Evolutionary conservation across 352 stramenopile species (phyloP), one percentile per base, ranked within the genome.

Genomic region (Pelagophyceae sp.): DNA sequence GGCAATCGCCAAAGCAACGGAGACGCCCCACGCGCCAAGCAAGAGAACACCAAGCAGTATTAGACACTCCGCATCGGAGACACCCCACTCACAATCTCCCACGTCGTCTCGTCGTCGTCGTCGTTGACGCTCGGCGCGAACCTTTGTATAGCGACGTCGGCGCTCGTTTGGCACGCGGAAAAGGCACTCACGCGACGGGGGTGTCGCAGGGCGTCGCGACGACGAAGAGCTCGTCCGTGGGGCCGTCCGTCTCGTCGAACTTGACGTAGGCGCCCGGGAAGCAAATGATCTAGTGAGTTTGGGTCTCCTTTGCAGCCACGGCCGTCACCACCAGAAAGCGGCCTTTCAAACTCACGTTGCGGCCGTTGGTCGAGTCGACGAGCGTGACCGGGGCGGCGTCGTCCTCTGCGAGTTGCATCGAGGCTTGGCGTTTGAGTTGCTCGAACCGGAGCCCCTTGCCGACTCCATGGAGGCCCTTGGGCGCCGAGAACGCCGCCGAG

Each of bases 161-260:
- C n/a, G n/a, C n/a, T n/a, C n/a, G n/a, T n/a, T n/a, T n/a, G n/a
- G n/a, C n/a, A n/a, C n/a, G n/a, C n/a, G n/a, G n/a, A n/a, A n/a
- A n/a, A 54, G 45, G 23, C 45, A 23, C 45, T 54, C 45, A 71
- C 3, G 61, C 61, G 33, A 71, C 61, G 33, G 61, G 61, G 11
- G 29, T 37, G 61, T 71, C 61, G 61, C 61, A 71, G 3, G 61
- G 61, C 61, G 61, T 71, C 61, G 61, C 61, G 29, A 71, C n/a
- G 61, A 71, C 61, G 61, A 40, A 35, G 29, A 37, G 5, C 5
- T 5, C 58, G 58, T 33, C 58, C n/a, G n/a, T n/a, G n/a, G n/a
- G n/a, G n/a, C n/a, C n/a, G 23, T 65, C 58, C 29, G 29, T 31
- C 45, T 54, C 45, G 11, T 54, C 45, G 61, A 71, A 29, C 61